Evolutionary conservation across 2,329 filamentous ascomycete genomes (phyloP).

Genomic region (Westerdykella sp.): DNA sequence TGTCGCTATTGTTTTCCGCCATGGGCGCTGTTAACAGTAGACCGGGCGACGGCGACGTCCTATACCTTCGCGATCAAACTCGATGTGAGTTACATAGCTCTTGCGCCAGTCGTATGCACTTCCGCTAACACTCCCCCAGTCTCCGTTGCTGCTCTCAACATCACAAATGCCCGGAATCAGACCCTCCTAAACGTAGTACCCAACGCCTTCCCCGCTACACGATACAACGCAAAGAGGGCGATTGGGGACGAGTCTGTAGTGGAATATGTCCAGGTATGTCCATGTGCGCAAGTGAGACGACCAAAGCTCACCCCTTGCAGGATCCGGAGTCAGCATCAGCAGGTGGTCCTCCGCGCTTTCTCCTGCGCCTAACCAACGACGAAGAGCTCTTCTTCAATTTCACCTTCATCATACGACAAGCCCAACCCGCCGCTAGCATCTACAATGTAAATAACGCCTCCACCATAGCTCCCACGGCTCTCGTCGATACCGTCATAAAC

Average conservation of each 20-base stretch:
- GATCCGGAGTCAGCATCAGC: constrained; percentile 60
- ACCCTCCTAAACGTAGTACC: constrained; percentile 71
- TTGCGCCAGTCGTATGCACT: not conserved
- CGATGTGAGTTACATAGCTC: constrained; percentile 58
- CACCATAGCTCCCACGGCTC: constrained; percentile 37
- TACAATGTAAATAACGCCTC: constrained; percentile 41
- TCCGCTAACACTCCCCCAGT: constrained; percentile 51
- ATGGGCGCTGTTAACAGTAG: constrained; percentile 94
- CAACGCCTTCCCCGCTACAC: constrained; percentile 80
- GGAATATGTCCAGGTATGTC: constrained; percentile 82
- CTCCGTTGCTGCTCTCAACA: constrained; percentile 73
- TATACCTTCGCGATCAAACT: constrained; percentile 87
- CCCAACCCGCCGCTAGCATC: constrained; percentile 38
- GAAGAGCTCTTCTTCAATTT: constrained; percentile 93
- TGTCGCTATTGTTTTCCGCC: constrained; percentile 14
- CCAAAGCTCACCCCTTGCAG: constrained; percentile 41
- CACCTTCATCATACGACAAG: constrained; percentile 70
- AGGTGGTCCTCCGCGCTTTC: constrained; percentile 58
- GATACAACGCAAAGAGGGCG: constrained; percentile 67
- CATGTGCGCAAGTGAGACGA: not conserved
- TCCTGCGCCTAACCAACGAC: constrained; percentile 81
- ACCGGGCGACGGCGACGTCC: constrained; percentile 66
- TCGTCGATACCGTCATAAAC: constrained; percentile 69
- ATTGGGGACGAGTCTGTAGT: constrained; percentile 67
- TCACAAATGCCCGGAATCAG: constrained; percentile 74